A percentile compares a stretch with the other conserved stretches of the same genome.
Evolutionary conservation across 805 yeast genomes (phyloP).

Genomic region (Yarrowia hollandica): DNA sequence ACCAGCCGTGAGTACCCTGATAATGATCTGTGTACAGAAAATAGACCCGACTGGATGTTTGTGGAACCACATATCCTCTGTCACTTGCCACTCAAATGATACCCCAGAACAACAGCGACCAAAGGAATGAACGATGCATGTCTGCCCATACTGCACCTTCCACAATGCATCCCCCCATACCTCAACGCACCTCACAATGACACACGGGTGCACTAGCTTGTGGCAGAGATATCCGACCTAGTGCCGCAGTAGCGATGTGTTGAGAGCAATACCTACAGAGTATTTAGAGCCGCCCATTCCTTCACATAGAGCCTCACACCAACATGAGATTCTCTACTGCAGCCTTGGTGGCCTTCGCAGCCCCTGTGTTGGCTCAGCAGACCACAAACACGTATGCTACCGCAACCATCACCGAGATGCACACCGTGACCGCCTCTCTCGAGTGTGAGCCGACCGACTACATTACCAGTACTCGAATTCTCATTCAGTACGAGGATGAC

Average conservation of each 20-base stretch:
- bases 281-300: not conserved
- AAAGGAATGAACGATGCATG: too few species aligned
- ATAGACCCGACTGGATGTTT: too few species aligned
- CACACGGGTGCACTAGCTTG: not conserved
- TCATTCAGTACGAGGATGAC: not conserved
- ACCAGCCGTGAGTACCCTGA: too few species aligned
- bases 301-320: not conserved
- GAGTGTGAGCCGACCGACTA: not conserved
- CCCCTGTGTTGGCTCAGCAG: not conserved
- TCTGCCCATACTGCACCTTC: too few species aligned
- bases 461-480: not conserved
- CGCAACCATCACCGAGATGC: not conserved
- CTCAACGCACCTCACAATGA: not conserved
- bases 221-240: too few species aligned
- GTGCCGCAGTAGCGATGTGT: too few species aligned
- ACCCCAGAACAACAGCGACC: too few species aligned
- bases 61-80: too few species aligned
- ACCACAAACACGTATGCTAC: conserved; percentile 1
- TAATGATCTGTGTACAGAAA: too few species aligned
- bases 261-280: not conserved
- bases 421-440: not conserved
- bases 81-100: too few species aligned
- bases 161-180: too few species aligned
- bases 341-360: conserved; percentile 3
- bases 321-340: conserved; percentile 3